Conservation (phyloP, 2,329 filamentous ascomycete species). For the Aureobasidium namibiae region DNA sequence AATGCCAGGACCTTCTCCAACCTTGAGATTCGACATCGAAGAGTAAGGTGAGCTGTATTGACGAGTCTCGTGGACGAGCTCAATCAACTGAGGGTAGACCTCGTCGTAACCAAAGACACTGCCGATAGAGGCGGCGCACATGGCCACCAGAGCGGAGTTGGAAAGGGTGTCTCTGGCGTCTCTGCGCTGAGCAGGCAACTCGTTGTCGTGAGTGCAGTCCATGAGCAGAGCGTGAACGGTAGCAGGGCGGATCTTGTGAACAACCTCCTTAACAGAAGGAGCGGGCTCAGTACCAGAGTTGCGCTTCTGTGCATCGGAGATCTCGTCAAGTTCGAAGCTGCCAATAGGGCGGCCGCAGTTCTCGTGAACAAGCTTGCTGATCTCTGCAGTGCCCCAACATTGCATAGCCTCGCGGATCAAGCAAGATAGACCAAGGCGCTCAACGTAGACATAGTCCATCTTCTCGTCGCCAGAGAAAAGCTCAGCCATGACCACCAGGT, state of each 20-base stretch:
- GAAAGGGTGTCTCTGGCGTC: conserved; percentile 90
- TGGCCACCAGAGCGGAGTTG: conserved; percentile 86
- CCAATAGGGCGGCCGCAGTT: conserved; percentile 92
- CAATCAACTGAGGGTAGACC: conserved; percentile 86
- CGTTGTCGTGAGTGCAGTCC: conserved; percentile 99
- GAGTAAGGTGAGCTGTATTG: conserved; percentile 75
- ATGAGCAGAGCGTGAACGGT: conserved; percentile 93
- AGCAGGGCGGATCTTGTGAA: conserved; percentile 75
- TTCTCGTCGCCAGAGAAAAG: conserved; percentile 93
- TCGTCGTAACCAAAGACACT: conserved; percentile 99
- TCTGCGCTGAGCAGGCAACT: conserved; percentile 88
- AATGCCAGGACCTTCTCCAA: conserved; percentile 72
- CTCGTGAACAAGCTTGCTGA: conserved; percentile 85
- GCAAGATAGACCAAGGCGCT: conserved; percentile 80
- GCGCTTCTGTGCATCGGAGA: conserved; percentile 52
- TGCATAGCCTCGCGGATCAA: conserved; percentile 98
- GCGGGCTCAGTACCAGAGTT: conserved; percentile 27
- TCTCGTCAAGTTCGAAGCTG: conserved; percentile 90
- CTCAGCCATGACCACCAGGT: conserved; percentile 88
- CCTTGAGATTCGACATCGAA: conserved; percentile 46
- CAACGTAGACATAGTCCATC: conserved; percentile 93
- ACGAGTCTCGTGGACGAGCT: conserved; percentile 82
- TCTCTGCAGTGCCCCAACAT: conserved; percentile 87
- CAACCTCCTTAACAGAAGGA: conserved; percentile 48
- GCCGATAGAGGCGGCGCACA: conserved; percentile 90